Conservation (phyloP, 768 basidiomycete species). For the Tylopilus subfusipes region DNA sequence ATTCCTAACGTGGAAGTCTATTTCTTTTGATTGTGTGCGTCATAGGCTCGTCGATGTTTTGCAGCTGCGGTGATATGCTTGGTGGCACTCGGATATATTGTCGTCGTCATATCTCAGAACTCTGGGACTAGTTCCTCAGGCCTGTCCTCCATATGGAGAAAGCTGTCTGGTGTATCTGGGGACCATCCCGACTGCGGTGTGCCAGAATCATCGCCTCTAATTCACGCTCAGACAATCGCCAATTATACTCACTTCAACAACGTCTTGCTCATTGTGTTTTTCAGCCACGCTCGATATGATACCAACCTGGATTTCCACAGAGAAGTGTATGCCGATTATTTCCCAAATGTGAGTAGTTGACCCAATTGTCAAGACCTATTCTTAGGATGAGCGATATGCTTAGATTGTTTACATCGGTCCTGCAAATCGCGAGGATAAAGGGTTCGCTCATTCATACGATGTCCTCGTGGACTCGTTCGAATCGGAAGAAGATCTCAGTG, state of each 20-base stretch:
- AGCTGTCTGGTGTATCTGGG: not conserved
- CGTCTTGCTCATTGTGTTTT: conserved; percentile 46
- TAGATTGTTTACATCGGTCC: conserved; percentile 51
- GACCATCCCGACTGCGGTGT: conserved; percentile 9
- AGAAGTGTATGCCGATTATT: conserved; percentile 46
- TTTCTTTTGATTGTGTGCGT: not conserved
- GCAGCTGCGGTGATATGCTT: not conserved
- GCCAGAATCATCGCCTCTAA: conserved; percentile 21
- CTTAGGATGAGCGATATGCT: not conserved
- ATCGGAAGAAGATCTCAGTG: conserved; percentile 40
- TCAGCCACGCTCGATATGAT: conserved; percentile 47
- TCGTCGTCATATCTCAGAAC: not conserved
- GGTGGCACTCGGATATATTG: conserved; percentile 7
- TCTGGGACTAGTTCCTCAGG: not conserved
- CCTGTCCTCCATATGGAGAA: not conserved
- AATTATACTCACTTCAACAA: conserved; percentile 39
- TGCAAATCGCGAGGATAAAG: conserved; percentile 42
- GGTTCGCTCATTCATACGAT: conserved; percentile 48
- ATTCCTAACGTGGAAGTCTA: not conserved
- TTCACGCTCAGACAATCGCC: conserved; percentile 15
- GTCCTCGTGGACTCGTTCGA: conserved; percentile 47
- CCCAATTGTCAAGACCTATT: not conserved
- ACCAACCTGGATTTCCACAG: conserved; percentile 44
- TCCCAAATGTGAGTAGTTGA: conserved; percentile 42
- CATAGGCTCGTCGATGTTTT: conserved; percentile 6